A percentile compares a stretch with the other conserved stretches of the same genome.
phyloP scores from a whole-genome alignment of 306 rosid species.

The Parietaria judaica region DNA sequence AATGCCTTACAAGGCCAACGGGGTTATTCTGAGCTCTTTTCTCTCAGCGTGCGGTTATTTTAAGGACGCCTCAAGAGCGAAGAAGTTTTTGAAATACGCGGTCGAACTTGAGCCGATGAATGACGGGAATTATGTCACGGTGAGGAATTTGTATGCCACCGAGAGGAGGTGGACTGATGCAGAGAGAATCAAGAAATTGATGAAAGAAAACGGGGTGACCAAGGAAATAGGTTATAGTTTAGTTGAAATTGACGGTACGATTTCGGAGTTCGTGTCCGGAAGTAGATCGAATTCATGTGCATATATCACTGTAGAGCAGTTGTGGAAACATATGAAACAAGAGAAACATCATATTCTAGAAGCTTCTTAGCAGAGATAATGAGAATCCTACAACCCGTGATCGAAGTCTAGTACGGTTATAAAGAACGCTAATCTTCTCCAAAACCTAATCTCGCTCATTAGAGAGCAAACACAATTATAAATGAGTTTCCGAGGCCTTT shows the following conservation, averaged over 20 bases:
- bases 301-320: constrained; percentile 31
- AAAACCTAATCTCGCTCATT: no score
- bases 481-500: no score
- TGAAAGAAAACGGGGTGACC: constrained; percentile 36
- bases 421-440: no score
- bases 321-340: constrained; percentile 45
- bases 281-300: not conserved
- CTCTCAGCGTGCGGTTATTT: constrained; percentile 51
- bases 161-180: constrained; percentile 54
- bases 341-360: no score
- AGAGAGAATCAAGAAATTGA: constrained; percentile 45
- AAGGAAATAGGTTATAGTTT: constrained; percentile 60
- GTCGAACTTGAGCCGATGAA: constrained; percentile 29
- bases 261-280: constrained; percentile 51
- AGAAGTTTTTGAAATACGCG: constrained; percentile 40
- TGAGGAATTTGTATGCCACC: constrained; percentile 55
- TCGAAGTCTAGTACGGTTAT: no score
- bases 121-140: constrained; percentile 45
- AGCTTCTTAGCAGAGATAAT: no score
- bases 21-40: constrained; percentile 56
- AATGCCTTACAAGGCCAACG: constrained; percentile 61
- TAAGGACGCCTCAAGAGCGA: constrained; percentile 47
- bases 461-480: no score
- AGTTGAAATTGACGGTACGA: constrained; percentile 48
- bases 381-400: no score